Conservation (phyloP, 2,329 filamentous ascomycete genomes). For the Monosporascus sp. region DNA sequence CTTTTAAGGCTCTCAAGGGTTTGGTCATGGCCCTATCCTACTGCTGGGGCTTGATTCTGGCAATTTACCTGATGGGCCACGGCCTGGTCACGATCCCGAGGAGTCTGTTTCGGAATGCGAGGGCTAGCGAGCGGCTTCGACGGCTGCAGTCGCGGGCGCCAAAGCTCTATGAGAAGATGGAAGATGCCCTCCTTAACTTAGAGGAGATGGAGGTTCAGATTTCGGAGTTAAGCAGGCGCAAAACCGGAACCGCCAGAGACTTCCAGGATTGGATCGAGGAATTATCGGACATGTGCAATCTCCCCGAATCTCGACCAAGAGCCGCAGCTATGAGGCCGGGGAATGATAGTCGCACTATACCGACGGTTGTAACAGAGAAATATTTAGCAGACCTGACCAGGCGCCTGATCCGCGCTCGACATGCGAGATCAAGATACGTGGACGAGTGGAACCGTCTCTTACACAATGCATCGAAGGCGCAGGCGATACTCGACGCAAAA, state of each 20-base stretch:
- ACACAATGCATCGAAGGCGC: slow-evolving; percentile 66
- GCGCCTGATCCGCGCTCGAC: slow-evolving; percentile 73
- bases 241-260: slow-evolving; percentile 67
- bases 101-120: slow-evolving; percentile 72
- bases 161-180: slow-evolving; percentile 77
- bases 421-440: slow-evolving; percentile 76
- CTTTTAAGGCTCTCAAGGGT: slow-evolving; percentile 69
- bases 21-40: slow-evolving; percentile 92
- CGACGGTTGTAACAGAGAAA: slow-evolving; percentile 83
- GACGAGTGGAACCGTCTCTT: slow-evolving; percentile 83
- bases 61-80: slow-evolving; percentile 97
- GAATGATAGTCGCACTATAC: slow-evolving; percentile 48
- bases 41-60: slow-evolving; percentile 84
- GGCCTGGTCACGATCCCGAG: slow-evolving; percentile 88
- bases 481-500: slow-evolving; percentile 78
- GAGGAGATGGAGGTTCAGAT: slow-evolving; percentile 81
- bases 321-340: slow-evolving; percentile 34
- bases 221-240: slow-evolving; percentile 70
- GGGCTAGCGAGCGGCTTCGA: slow-evolving; percentile 66
- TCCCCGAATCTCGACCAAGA: slow-evolving; percentile 57
- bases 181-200: slow-evolving; percentile 73
- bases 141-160: slow-evolving; percentile 76
- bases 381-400: slow-evolving; percentile 88
- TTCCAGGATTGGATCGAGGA: slow-evolving; percentile 97
- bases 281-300: slow-evolving; percentile 68